Percentiles rank a stretch among this genome's conserved stretches.
phyloP scores from a whole-genome alignment of 176 grass and related monocot species.

The Calamus simplicifolius region DNA sequence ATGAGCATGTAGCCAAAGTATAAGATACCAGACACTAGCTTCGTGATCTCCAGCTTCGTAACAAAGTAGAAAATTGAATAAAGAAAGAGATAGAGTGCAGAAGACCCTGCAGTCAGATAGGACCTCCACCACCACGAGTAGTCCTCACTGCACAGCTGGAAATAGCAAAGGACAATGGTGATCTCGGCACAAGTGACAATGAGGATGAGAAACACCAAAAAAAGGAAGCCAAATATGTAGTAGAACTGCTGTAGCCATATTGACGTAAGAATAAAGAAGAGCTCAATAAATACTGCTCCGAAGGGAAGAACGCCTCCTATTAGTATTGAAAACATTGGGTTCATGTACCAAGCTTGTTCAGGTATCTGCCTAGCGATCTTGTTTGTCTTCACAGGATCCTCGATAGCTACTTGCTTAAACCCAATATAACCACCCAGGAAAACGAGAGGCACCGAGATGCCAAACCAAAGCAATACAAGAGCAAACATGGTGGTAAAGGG shows the following conservation, averaged over 20 bases:
- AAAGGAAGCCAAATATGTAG: conserved; percentile 95
- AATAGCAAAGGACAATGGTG: conserved; percentile 87
- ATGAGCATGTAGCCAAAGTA: conserved; percentile 96
- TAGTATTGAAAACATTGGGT: conserved; percentile 68
- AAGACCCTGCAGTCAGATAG: conserved; percentile 82
- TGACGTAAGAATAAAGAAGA: conserved; percentile 89
- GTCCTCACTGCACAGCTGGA: conserved; percentile 94
- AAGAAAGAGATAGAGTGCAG: conserved; percentile 79
- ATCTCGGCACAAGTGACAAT: conserved; percentile 86
- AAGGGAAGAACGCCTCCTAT: conserved; percentile 86
- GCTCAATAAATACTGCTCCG: conserved; percentile 83
- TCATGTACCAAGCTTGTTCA: conserved; percentile 94
- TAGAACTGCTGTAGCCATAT: conserved; percentile 93
- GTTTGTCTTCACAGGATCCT: conserved; percentile 88
- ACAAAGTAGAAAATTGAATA: conserved; percentile 89
- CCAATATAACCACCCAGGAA: conserved; percentile 82
- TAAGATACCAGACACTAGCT: conserved; percentile 57
- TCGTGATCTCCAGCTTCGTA: conserved; percentile 91
- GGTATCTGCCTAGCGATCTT: conserved; percentile 84
- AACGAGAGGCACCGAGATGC: conserved; percentile 83
- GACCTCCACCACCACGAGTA: conserved; percentile 94
- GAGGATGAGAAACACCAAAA: conserved; percentile 81
- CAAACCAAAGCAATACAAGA: conserved; percentile 91
- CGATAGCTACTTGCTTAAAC: conserved; percentile 68
- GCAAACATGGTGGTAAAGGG: conserved; percentile 95